A percentile compares a stretch with the other conserved stretches of the same genome.
These are phyloP conservation scores for Penicillium psychrosexuale DNA, from an alignment of 2,329 filamentous ascomycete species.

Conservation along the genomic window DNA sequence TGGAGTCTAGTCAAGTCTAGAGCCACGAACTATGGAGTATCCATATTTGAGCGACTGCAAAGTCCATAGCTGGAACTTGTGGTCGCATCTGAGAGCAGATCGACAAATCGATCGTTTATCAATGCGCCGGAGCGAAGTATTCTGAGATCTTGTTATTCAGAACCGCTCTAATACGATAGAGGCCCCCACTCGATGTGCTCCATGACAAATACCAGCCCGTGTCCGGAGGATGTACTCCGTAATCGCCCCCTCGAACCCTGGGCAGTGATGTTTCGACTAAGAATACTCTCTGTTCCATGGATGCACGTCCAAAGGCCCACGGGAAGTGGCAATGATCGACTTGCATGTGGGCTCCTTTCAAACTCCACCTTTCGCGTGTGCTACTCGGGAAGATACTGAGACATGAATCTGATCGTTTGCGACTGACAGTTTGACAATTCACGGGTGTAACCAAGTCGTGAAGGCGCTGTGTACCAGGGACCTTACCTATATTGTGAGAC, in stretches of 20 bases:
- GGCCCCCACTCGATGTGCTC: background rate
- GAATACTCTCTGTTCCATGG: background rate
- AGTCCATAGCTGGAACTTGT: background rate
- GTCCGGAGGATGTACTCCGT: background rate
- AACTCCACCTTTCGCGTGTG: constrained; percentile 2
- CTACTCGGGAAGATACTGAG: background rate
- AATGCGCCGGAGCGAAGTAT: constrained; percentile 1
- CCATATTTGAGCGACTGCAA: background rate
- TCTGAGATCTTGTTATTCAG: background rate
- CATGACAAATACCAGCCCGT: background rate
- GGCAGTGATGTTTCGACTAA: background rate
- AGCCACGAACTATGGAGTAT: constrained; percentile 12
- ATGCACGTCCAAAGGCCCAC: background rate
- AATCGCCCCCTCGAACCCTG: too few species aligned
- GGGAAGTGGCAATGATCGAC: constrained; percentile 18
- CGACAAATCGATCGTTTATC: constrained; percentile 18
- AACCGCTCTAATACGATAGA: background rate
- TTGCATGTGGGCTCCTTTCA: background rate
- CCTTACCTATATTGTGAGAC: background rate
- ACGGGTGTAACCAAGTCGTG: background rate
- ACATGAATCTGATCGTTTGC: background rate
- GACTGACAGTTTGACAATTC: background rate
- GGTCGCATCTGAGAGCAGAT: constrained; percentile 6
- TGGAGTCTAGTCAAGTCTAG: background rate
- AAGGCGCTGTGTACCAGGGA: background rate